Evolutionary conservation across 257 asterid species (phyloP).

Genomic region (Solanum chiquidenum): DNA sequence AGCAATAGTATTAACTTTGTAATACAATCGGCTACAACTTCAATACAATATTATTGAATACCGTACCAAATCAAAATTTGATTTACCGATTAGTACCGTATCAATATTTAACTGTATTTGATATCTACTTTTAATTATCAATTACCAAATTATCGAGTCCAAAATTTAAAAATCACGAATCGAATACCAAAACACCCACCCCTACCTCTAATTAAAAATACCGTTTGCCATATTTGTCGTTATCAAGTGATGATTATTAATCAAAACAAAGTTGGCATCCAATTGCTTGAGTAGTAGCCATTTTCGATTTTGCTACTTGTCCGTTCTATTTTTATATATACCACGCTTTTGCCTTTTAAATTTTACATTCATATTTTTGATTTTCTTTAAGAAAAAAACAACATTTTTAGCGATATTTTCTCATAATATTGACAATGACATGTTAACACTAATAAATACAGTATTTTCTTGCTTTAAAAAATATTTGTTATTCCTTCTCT

Average conservation of each 20-base stretch:
- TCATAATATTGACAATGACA: not conserved
- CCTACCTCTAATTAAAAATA: not conserved
- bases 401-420: not conserved
- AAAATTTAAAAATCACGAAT: too few species aligned
- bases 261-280: not conserved
- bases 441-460: not conserved
- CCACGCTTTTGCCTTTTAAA: not conserved
- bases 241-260: not conserved
- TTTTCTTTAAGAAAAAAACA: too few species aligned
- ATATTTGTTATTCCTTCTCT: not conserved
- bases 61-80: too few species aligned
- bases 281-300: not conserved
- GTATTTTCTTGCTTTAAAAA: too few species aligned
- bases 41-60: too few species aligned
- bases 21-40: too few species aligned
- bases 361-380: too few species aligned
- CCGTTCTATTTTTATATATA: not conserved
- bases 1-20: too few species aligned
- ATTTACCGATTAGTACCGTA: too few species aligned
- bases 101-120: too few species aligned
- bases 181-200: not conserved
- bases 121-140: not conserved
- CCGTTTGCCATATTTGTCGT: not conserved
- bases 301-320: not conserved
- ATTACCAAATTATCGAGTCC: rapidly evolving